phyloP scores from a whole-genome alignment of 805 yeast species.

The Saturnispora galanensis region DNA sequence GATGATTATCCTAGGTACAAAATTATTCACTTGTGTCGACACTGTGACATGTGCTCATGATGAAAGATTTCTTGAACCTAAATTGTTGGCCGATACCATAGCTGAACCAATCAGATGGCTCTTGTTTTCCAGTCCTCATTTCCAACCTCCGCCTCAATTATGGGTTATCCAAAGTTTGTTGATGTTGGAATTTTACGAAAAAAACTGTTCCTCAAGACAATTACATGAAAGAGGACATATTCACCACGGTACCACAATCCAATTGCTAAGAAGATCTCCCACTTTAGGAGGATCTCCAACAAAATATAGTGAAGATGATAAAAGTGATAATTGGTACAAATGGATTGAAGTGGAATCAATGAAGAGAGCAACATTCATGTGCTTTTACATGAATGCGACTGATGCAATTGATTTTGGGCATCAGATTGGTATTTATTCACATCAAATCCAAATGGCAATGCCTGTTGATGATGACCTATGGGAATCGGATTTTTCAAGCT shows the following conservation, averaged over 20 bases:
- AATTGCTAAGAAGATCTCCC: conserved; percentile 65
- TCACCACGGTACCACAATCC: conserved; percentile 82
- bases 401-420: conserved; percentile 78
- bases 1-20: conserved; percentile 50
- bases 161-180: conserved; percentile 72
- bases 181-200: conserved; percentile 71
- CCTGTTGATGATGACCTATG: conserved; percentile 58
- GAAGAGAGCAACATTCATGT: conserved; percentile 71
- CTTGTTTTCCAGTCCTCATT: conserved; percentile 60
- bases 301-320: conserved; percentile 17
- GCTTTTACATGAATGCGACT: conserved; percentile 69
- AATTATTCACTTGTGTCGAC: conserved; percentile 23
- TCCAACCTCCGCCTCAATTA: conserved; percentile 64
- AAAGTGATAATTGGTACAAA: conserved; percentile 33
- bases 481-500: conserved; percentile 27
- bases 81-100: conserved; percentile 35
- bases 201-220: conserved; percentile 54
- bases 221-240: conserved; percentile 77
- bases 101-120: conserved; percentile 57
- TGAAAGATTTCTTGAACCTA: conserved; percentile 19
- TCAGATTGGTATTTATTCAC: conserved; percentile 44
- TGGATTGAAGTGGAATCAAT: conserved; percentile 78
- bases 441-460: conserved; percentile 50
- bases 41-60: conserved; percentile 17
- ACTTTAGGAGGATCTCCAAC: conserved; percentile 63